Base-by-base conservation (phyloP, 345 rosid genomes). In the Lepidium africanum region DNA sequence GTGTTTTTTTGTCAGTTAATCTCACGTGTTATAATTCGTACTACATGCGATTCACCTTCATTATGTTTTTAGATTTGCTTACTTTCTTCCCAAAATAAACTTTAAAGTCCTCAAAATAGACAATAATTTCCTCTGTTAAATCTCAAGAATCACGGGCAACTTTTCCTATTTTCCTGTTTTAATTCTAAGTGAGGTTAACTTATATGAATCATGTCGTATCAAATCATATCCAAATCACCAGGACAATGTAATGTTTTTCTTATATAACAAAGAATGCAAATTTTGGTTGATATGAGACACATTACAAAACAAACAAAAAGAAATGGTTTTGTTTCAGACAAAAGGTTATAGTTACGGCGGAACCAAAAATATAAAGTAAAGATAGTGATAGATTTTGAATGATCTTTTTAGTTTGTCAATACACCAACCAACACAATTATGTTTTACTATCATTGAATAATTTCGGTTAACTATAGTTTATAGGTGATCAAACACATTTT, bases 341-440 rank as follows among this genome's bases (percentile, higher is more conserved):
- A 36, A 42, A 52, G 1, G 1, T 19, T n/a, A 51, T 23, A 45
- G 64, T 38, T 41, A 71, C 76, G 50, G 76, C 42, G 58, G 47
- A 63, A 53, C 42, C 30, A 46, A 62, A 25, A 42, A 63, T 48
- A 71, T 14, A 71, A 36, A 45, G 38, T 32, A 37, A 62, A 53
- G 63, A 62, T 39, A 15, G 32, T 36, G 56, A 54, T 45, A 63
- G 50, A 63, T 63, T 25, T 25, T 37, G 57, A 46, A 35, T 50
- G 61, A 41, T 17, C 42, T 37, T 27, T 63, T 25, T 36, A 45
- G 30, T 37, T 3, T 72, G 76, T 55, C 51, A 63, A 25, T 35
- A 47, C 76, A 72, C 55, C 65, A 39, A 55, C 70, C 58, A 55
- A 72, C 76, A 38, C 5, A 63, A 37, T 25, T 13, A 38, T 56